phyloP scores from a whole-genome alignment of 768 basidiomycete species.

The Agaricus bisporus region DNA sequence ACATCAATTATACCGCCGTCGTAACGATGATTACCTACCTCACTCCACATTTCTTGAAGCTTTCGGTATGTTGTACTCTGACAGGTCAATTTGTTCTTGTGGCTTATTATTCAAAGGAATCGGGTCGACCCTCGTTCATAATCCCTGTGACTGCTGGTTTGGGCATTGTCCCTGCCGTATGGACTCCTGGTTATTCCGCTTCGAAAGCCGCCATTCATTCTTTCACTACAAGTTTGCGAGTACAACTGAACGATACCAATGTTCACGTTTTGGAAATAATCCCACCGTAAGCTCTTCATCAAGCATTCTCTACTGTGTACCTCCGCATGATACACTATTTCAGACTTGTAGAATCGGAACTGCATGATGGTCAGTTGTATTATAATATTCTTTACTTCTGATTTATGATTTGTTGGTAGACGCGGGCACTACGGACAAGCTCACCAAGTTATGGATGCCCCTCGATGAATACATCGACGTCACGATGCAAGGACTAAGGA shows the following conservation, averaged over 20 bases:
- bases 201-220: slow-evolving; percentile 50
- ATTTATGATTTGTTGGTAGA: slow-evolving; percentile 20
- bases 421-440: slow-evolving; percentile 37
- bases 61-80: slow-evolving; percentile 32
- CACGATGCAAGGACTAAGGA: slow-evolving; percentile 19
- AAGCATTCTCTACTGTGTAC: background rate
- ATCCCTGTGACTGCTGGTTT: slow-evolving; percentile 44
- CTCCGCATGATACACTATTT: background rate
- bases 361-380: slow-evolving; percentile 42
- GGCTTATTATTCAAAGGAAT: slow-evolving; percentile 19
- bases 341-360: slow-evolving; percentile 52
- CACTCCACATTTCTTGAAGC: slow-evolving; percentile 48
- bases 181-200: slow-evolving; percentile 41
- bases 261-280: slow-evolving; percentile 49
- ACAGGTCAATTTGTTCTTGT: background rate
- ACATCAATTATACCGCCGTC: slow-evolving; percentile 48
- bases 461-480: slow-evolving; percentile 34
- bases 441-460: slow-evolving; percentile 46
- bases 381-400: background rate
- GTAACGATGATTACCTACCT: slow-evolving; percentile 43
- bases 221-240: slow-evolving; percentile 35
- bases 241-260: slow-evolving; percentile 36
- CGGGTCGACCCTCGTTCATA: slow-evolving; percentile 37
- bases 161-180: slow-evolving; percentile 32
- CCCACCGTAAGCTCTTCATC: slow-evolving; percentile 36